Conservation (phyloP, 306 rosid genomes). For the Rosa multiflora region DNA sequence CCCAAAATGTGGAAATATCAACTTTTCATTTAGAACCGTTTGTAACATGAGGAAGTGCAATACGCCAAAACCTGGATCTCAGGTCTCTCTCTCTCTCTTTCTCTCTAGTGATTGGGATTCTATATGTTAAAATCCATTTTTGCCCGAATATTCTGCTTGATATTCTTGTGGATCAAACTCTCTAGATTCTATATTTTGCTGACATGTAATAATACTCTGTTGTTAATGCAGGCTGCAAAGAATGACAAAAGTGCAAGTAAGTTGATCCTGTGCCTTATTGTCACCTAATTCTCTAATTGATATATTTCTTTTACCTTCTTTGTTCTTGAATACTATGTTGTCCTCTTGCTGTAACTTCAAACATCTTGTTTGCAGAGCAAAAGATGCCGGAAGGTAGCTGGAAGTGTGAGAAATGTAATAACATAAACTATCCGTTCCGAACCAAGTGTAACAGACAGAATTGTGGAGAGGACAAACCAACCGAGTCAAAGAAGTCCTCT, state of each 20-base stretch:
- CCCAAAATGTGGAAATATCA: slow-evolving; percentile 97
- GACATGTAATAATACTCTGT: slow-evolving; percentile 7
- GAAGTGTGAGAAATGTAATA: slow-evolving; percentile 97
- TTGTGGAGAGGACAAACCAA: slow-evolving; percentile 95
- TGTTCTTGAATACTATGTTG: not conserved
- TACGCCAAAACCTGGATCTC: slow-evolving; percentile 97
- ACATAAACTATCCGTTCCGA: slow-evolving; percentile 92
- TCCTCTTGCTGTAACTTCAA: slow-evolving; percentile 25
- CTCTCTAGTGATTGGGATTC: not conserved
- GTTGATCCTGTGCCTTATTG: slow-evolving; percentile 26
- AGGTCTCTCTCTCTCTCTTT: slow-evolving; percentile 37
- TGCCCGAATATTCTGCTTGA: not conserved
- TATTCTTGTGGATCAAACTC: not conserved
- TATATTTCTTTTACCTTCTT: slow-evolving; percentile 8
- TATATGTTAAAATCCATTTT: not conserved
- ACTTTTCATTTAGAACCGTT: slow-evolving; percentile 88
- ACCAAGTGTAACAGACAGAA: slow-evolving; percentile 99
- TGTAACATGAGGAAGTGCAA: slow-evolving; percentile 99
- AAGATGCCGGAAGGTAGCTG: slow-evolving; percentile 99
- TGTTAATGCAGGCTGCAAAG: slow-evolving; percentile 62
- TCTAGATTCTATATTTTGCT: slow-evolving; percentile 20
- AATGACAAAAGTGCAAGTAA: slow-evolving; percentile 84
- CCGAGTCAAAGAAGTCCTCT: slow-evolving; percentile 64
- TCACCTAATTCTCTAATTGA: not conserved
- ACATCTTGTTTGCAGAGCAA: slow-evolving; percentile 61